Evolutionary conservation across 116 monocot species (phyloP).

Genomic region (Cymodocea nodosa): DNA sequence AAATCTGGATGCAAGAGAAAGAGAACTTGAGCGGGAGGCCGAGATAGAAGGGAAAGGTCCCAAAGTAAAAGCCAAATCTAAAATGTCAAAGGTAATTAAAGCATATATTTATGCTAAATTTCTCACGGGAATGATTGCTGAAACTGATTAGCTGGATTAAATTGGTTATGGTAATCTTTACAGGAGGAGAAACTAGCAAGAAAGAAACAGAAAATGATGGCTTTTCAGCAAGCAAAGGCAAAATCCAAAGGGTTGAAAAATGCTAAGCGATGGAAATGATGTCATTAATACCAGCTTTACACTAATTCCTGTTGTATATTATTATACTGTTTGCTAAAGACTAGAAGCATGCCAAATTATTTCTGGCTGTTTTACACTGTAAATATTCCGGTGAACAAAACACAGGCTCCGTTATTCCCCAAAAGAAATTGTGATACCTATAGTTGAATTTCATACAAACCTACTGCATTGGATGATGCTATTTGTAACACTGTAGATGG

Average conservation of each 20-base stretch:
- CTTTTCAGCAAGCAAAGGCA: constrained; percentile 81
- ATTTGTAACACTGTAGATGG: too few relatives aligned
- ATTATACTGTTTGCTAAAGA: not conserved
- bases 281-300: not conserved
- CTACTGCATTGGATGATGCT: too few relatives aligned
- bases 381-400: not conserved
- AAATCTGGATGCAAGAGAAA: constrained; percentile 87
- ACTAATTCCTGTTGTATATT: not conserved
- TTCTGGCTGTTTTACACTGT: not conserved
- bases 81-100: constrained; percentile 88
- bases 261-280: constrained; percentile 62
- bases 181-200: constrained; percentile 87
- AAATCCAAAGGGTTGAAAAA: constrained; percentile 93
- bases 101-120: not conserved
- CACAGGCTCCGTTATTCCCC: not conserved
- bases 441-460: not conserved
- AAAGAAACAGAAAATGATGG: constrained; percentile 89
- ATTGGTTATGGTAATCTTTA: not conserved
- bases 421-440: not conserved
- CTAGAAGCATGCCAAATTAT: not conserved
- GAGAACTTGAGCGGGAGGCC: constrained; percentile 68
- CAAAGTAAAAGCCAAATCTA: constrained; percentile 91
- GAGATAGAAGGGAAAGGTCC: constrained; percentile 91
- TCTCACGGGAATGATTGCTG: not conserved
- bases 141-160: not conserved